Percentiles rank a stretch among this genome's conserved stretches.
phyloP scores from a whole-genome alignment of 805 yeast genomes.

The Lipomyces chichibuensis region DNA sequence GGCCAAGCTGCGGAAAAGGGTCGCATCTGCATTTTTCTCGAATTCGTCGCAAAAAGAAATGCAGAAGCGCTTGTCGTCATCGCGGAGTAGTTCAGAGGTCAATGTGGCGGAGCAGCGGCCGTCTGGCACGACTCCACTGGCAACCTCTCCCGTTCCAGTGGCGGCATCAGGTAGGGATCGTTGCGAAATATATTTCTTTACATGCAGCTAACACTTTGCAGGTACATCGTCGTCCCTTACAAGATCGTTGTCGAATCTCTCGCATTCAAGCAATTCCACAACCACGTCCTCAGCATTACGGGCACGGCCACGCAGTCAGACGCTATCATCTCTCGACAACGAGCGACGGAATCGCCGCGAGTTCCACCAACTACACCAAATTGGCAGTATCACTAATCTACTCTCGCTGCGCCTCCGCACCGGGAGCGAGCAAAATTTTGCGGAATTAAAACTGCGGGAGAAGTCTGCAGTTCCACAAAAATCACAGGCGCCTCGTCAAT shows the following conservation, averaged over 20 bases:
- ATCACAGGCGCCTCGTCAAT: slow-evolving; percentile 12
- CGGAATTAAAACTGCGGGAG: slow-evolving; percentile 14
- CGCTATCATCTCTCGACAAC: slow-evolving; percentile 28
- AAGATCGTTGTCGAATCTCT: slow-evolving; percentile 23
- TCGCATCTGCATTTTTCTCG: slow-evolving; percentile 23
- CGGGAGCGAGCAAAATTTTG: slow-evolving; percentile 31
- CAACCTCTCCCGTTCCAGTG: slow-evolving; percentile 12
- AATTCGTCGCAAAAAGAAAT: slow-evolving; percentile 9
- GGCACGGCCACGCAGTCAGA: slow-evolving; percentile 30
- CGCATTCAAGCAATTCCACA: slow-evolving; percentile 15
- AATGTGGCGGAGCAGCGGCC: slow-evolving; percentile 4
- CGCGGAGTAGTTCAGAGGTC: slow-evolving; percentile 23
- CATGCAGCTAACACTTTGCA: neutral
- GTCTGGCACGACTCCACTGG: slow-evolving; percentile 15
- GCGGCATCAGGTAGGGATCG: neutral
- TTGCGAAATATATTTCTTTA: neutral
- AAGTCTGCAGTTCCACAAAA: neutral
- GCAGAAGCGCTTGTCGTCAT: slow-evolving; percentile 11
- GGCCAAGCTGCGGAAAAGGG: slow-evolving; percentile 14
- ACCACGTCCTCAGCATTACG: neutral
- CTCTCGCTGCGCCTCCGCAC: slow-evolving; percentile 26
- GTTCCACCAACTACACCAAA: slow-evolving; percentile 9
- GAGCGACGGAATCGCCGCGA: slow-evolving; percentile 14
- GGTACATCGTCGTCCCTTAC: slow-evolving; percentile 25
- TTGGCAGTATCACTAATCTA: slow-evolving; percentile 18